Percentiles rank a stretch among this genome's conserved stretches.
Evolutionary conservation across 345 rosid species (phyloP).

Genomic region (Acer negundo): DNA sequence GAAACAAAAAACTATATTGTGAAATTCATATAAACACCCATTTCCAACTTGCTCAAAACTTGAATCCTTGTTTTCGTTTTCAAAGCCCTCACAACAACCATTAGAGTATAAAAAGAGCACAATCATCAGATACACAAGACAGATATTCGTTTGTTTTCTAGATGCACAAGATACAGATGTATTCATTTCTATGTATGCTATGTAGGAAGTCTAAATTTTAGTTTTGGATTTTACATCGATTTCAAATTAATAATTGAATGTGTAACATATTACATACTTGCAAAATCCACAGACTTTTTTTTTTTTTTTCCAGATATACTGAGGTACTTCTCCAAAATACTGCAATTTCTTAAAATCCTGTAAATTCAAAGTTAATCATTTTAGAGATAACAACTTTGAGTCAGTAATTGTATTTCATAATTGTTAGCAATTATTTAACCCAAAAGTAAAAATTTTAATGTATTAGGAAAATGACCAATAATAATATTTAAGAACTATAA

Average conservation of each 20-base stretch:
- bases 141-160: neutral
- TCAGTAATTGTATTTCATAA: too few species aligned
- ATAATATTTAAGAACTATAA: too few species aligned
- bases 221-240: neutral
- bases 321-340: slow-evolving; percentile 43
- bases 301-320: slow-evolving; percentile 34
- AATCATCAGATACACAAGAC: neutral
- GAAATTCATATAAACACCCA: too few species aligned
- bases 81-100: too few species aligned
- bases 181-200: neutral
- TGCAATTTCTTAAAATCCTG: slow-evolving; percentile 52
- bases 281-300: slow-evolving; percentile 10
- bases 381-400: neutral
- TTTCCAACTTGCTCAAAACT: too few species aligned
- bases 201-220: neutral
- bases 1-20: too few species aligned
- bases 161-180: neutral
- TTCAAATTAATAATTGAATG: neutral
- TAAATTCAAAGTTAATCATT: neutral
- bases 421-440: too few species aligned
- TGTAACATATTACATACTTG: slow-evolving; percentile 29
- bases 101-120: too few species aligned
- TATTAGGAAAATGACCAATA: too few species aligned
- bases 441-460: too few species aligned
- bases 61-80: too few species aligned